These are phyloP conservation scores for Diaporthe nobilis DNA, from an alignment of 2,329 filamentous ascomycete genomes.

Conservation along the genomic window DNA sequence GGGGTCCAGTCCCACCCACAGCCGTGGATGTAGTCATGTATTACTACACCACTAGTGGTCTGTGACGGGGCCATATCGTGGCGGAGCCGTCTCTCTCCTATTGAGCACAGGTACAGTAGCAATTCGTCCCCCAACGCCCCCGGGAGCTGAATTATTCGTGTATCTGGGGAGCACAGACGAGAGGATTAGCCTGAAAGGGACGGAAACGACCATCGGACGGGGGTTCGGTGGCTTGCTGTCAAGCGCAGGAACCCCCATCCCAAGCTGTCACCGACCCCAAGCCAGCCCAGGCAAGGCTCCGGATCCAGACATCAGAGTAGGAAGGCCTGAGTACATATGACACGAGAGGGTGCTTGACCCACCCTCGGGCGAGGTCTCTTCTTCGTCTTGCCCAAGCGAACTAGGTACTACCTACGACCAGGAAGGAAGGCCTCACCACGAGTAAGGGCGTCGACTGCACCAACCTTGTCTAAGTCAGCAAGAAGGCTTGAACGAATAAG, in stretches of 20 bases:
- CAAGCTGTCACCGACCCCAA: not conserved
- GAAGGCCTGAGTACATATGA: not conserved
- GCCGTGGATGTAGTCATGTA: not conserved
- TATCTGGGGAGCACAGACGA: slow-evolving; percentile 13
- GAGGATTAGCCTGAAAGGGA: not conserved
- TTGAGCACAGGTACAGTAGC: slow-evolving; percentile 15
- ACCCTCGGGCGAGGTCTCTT: slow-evolving; percentile 15
- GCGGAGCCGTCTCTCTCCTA: slow-evolving; percentile 13
- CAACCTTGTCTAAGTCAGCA: slow-evolving; percentile 32
- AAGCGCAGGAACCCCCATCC: not conserved
- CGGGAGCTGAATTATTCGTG: slow-evolving; percentile 19
- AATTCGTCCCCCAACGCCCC: not conserved
- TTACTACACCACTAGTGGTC: slow-evolving; percentile 10
- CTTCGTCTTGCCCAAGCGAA: slow-evolving; percentile 5
- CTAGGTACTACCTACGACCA: not conserved
- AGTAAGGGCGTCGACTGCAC: not conserved
- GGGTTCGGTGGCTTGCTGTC: slow-evolving; percentile 18
- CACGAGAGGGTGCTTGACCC: slow-evolving; percentile 1
- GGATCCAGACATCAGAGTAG: not conserved
- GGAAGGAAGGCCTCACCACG: slow-evolving; percentile 3
- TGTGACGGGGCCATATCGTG: slow-evolving; percentile 4
- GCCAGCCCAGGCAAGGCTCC: not conserved
- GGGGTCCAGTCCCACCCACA: slow-evolving; percentile 19
- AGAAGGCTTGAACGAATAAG: slow-evolving; percentile 1
- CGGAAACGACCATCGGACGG: not conserved